phyloP scores from a whole-genome alignment of 305 asterid genomes.

The Fraxinus floribunda region DNA sequence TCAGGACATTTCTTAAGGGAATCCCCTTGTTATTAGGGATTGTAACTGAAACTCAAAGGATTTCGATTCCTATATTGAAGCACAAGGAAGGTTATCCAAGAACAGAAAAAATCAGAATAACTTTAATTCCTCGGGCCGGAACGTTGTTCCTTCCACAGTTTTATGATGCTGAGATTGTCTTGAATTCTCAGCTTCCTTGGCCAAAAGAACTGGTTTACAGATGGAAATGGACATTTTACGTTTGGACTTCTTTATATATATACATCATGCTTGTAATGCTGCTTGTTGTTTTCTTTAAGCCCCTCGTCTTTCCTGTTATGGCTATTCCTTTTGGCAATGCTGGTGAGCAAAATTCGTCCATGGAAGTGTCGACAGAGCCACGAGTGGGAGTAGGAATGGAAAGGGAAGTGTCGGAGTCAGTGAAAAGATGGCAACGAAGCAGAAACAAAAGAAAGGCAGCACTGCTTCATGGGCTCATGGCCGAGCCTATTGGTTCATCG shows the following conservation, averaged over 20 bases:
- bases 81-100: slow-evolving; percentile 58
- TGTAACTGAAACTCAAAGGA: slow-evolving; percentile 53
- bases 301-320: slow-evolving; percentile 42
- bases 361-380: slow-evolving; percentile 15
- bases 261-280: slow-evolving; percentile 43
- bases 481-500: slow-evolving; percentile 21
- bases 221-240: slow-evolving; percentile 70
- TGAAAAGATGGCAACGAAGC: slow-evolving; percentile 48
- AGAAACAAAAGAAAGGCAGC: slow-evolving; percentile 57
- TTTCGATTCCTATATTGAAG: slow-evolving; percentile 46
- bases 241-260: slow-evolving; percentile 61
- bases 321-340: neutral
- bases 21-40: slow-evolving; percentile 66
- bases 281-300: slow-evolving; percentile 46
- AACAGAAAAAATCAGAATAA: slow-evolving; percentile 49
- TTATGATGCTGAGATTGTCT: slow-evolving; percentile 49
- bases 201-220: slow-evolving; percentile 44
- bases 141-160: slow-evolving; percentile 60
- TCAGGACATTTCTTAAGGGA: slow-evolving; percentile 50
- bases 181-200: slow-evolving; percentile 62
- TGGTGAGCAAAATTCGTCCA: slow-evolving; percentile 4
- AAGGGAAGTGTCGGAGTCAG: slow-evolving; percentile 29
- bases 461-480: slow-evolving; percentile 21
- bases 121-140: slow-evolving; percentile 63
- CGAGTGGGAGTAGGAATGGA: slow-evolving; percentile 1